A percentile compares a stretch with the other conserved stretches of the same genome.
Conservation (phyloP, 2,329 filamentous ascomycete genomes). For the Trichoderma afroharzianum region DNA sequence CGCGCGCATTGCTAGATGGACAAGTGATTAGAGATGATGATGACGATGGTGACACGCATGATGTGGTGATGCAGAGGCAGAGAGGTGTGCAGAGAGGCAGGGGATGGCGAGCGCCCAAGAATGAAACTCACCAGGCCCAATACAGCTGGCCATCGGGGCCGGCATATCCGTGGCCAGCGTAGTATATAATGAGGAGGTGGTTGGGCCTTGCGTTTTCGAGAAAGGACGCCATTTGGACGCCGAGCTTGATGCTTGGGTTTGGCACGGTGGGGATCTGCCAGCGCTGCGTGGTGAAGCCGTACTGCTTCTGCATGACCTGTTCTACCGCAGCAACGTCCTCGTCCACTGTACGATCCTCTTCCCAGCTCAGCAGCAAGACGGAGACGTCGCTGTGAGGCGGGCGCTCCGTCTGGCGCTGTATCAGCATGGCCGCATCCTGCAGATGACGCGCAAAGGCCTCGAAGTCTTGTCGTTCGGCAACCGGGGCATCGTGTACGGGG, state of each 20-base stretch:
- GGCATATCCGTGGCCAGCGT: slow-evolving; percentile 58
- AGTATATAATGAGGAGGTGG: slow-evolving; percentile 62
- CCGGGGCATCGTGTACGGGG: slow-evolving; percentile 39
- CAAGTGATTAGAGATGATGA: neutral
- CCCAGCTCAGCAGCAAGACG: slow-evolving; percentile 59
- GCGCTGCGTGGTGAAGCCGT: slow-evolving; percentile 57
- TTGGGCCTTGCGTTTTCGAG: slow-evolving; percentile 55
- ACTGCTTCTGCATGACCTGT: slow-evolving; percentile 55
- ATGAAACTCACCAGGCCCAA: slow-evolving; percentile 59
- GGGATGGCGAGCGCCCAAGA: neutral
- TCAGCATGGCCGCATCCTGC: slow-evolving; percentile 65
- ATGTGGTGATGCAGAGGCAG: slow-evolving; percentile 28
- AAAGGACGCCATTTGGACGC: slow-evolving; percentile 57
- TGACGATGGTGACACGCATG: slow-evolving; percentile 19
- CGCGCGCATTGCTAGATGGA: slow-evolving; percentile 48
- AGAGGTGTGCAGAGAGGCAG: slow-evolving; percentile 16
- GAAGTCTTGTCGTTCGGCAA: slow-evolving; percentile 56
- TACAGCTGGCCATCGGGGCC: slow-evolving; percentile 59
- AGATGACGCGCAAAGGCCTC: slow-evolving; percentile 64
- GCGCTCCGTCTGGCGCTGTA: slow-evolving; percentile 59
- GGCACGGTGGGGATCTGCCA: slow-evolving; percentile 59
- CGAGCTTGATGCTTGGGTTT: slow-evolving; percentile 59
- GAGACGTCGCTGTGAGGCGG: slow-evolving; percentile 56
- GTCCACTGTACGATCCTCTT: slow-evolving; percentile 54
- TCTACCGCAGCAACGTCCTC: slow-evolving; percentile 54